Evolutionary conservation across 2,329 filamentous ascomycete genomes (phyloP), one percentile per base, ranked within the genome.

Genomic region (Zasmidium cellare): DNA sequence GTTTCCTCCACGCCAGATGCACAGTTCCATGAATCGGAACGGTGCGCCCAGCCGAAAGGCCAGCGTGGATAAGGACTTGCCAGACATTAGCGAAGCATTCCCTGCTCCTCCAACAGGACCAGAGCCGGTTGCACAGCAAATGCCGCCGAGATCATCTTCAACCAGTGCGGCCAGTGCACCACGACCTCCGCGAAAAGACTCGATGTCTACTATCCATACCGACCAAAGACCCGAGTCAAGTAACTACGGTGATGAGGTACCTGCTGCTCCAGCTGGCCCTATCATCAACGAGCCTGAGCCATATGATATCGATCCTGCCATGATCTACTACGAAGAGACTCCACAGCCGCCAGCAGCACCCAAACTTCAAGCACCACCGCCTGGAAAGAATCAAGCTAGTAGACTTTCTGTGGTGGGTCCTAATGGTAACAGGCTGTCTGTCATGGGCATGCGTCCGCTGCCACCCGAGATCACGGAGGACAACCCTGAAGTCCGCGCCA

Each of bases 401-500:
- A 48, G 55, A 5, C 31, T 57, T 7, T 57, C 55, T 6, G 51
- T 57, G 9, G 41, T 53, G 38, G 49, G 51, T 2, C 51, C 51
- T 9, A 9, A 25, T 3, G 59, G 56, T 18, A 67, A 66, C 51
- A 76, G 83, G 57, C 70, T 85, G 54, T 85, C 82, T 2, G 67
- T 72, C 20, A 80, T 86, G 74, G 84, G 84, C 50, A 70, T 96
- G 74, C 88, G 94, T 16, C 94, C 94, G 20, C 82, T 99, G 61
- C 94, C 94, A 3, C 91, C 92, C 35, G 87, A 92, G 69, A 90
- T 96, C 63, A 86, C 90, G 46, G 85, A 87, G 2, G 94, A 97
- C 71, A 93, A 97, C 72, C 92, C 94, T 0, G 94, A 97, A 74
- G 87, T 93, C 70, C 87, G 94, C 69, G 94, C 94, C 63, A 97